Evolutionary conservation across 768 basidiomycete genomes (phyloP), one percentile per base, ranked within the genome.

Genomic region (Asterophora parasitica): DNA sequence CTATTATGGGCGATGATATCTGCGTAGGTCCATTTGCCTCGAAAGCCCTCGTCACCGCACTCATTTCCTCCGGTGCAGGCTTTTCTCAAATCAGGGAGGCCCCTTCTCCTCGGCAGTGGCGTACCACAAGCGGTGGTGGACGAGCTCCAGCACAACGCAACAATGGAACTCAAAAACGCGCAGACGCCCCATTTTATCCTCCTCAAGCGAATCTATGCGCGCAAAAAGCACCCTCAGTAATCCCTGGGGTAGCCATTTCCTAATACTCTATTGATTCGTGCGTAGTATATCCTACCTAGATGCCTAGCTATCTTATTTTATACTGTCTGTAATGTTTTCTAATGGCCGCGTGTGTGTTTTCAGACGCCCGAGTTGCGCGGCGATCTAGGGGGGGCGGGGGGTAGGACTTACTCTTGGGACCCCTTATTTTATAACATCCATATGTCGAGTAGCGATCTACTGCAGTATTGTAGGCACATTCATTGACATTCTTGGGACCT

Each of bases 51-150:
- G 49, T 33, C 46, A 37, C 30, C 26, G 13, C 5, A 35, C 39
- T 34, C 20, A 33, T 40, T 50, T 48, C 6, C 23, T 23, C 23
- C 23, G 3, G 23, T 38, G 12, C 50, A 89, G 84, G 70, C 76
- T 11, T 88, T 90, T 58, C 57, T 90, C 33, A 73, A 71, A 53
- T 79, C 82, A 0, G 81, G 77, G 13, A 72, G 84, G n/a, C 82
- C 85, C 16, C 67, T 89, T 34, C 72, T 90, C 2, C 73, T 89
- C 4, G 76, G 80, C 10, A 76, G 69, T 55, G 88, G 85, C 4
- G 56, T 88, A 23, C 62, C 79, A 2, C 73, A 76, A 58, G 62
- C 67, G 7, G 58, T 81, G 12, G 72, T 88, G 16, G 67, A 80
- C 48, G 66, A 75, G 27, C 62, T 89, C 13, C 74, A 86, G 61